A percentile compares a stretch with the other conserved stretches of the same genome.
These are phyloP conservation scores for Anisogramma anomala DNA, from an alignment of 2,329 filamentous ascomycete species.

Conservation along the genomic window DNA sequence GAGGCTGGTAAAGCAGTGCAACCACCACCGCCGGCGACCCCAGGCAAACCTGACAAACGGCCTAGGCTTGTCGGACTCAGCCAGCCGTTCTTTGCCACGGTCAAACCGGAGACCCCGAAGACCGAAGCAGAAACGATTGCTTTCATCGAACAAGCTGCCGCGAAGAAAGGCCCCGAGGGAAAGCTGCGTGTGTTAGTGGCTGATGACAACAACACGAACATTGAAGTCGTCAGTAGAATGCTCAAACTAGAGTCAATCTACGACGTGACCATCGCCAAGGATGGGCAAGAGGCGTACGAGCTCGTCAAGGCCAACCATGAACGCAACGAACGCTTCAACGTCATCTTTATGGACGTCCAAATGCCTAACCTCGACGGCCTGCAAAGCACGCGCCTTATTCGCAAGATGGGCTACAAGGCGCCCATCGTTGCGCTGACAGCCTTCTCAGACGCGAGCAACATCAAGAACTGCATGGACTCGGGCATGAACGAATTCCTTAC, in stretches of 20 bases:
- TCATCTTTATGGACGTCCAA: conserved; percentile 93
- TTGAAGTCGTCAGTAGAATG: conserved; percentile 49
- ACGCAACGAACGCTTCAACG: conserved; percentile 58
- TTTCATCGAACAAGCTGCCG: conserved; percentile 53
- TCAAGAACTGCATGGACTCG: conserved; percentile 73
- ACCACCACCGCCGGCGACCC: conserved; percentile 18
- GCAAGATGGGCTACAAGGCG: conserved; percentile 72
- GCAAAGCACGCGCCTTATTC: conserved; percentile 74
- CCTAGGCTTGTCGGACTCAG: conserved; percentile 74
- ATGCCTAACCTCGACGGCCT: conserved; percentile 91
- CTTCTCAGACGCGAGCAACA: conserved; percentile 81
- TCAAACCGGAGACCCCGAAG: conserved; percentile 24
- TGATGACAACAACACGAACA: conserved; percentile 52
- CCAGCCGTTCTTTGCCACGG: conserved; percentile 63
- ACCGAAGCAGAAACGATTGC: conserved; percentile 49
- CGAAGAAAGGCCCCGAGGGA: conserved; percentile 43
- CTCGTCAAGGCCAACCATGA: conserved; percentile 75
- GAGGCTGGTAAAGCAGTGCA: conserved; percentile 21
- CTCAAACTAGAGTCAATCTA: conserved; percentile 69
- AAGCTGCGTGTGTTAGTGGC: conserved; percentile 77
- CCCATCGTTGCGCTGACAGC: conserved; percentile 87
- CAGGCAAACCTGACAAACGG: conserved; percentile 50
- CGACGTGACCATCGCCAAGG: conserved; percentile 78
- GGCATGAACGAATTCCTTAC: conserved; percentile 86
- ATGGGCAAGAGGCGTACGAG: conserved; percentile 79